A percentile compares a stretch with the other conserved stretches of the same genome.
These are phyloP conservation scores for Coffea humblotiana DNA, from an alignment of 305 asterid genomes.

Conservation along the genomic window DNA sequence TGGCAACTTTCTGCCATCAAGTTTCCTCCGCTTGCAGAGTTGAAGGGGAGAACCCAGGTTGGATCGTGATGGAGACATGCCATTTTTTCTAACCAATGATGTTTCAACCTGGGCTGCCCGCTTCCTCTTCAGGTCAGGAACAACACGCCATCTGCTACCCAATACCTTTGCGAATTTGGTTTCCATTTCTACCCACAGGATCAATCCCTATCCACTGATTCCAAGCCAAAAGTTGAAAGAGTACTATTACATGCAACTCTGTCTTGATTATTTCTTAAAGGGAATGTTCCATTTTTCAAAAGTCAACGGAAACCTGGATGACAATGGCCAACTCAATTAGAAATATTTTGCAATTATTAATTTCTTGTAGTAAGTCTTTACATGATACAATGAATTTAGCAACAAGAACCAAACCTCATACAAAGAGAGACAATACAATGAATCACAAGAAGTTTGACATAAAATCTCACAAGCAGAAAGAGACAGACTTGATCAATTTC, in stretches of 20 bases:
- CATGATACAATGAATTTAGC: not conserved
- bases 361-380: not conserved
- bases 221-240: constrained; percentile 41
- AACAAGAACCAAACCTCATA: not conserved
- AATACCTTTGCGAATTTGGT: constrained; percentile 77
- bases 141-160: constrained; percentile 59
- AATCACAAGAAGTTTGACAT: not conserved
- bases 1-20: constrained; percentile 45
- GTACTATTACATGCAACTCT: constrained; percentile 29
- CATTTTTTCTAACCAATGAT: constrained; percentile 42
- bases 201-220: constrained; percentile 59
- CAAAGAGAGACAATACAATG: not conserved
- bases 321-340: constrained; percentile 8
- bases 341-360: not conserved
- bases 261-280: constrained; percentile 44
- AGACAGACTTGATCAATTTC: not conserved
- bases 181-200: constrained; percentile 63
- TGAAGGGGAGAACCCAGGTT: constrained; percentile 32
- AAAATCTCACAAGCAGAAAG: not conserved
- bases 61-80: constrained; percentile 43
- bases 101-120: constrained; percentile 35
- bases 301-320: constrained; percentile 11
- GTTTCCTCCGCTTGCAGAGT: constrained; percentile 62
- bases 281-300: constrained; percentile 35
- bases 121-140: constrained; percentile 74